Conservation (phyloP, 1,284 basidiomycete genomes). For the Trametes versicolor region DNA sequence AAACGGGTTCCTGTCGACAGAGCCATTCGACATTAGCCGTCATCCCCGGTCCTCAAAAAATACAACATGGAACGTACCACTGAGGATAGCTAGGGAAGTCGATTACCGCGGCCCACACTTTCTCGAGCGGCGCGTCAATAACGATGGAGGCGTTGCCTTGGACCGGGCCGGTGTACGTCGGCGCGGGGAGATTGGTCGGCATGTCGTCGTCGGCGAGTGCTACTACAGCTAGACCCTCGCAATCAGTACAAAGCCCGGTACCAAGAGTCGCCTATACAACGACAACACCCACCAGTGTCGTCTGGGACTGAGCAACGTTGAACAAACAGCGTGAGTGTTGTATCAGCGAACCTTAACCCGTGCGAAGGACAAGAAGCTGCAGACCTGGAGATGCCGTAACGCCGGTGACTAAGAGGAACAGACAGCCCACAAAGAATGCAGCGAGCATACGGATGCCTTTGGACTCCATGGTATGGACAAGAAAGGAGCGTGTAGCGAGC, state of each 20-base stretch:
- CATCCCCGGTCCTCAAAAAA: neutral
- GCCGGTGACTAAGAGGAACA: conserved; percentile 5
- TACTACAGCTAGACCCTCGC: neutral
- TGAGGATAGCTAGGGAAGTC: conserved; percentile 61
- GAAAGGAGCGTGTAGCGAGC: neutral
- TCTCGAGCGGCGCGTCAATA: conserved; percentile 59
- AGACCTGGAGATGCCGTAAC: conserved; percentile 9
- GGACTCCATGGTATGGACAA: neutral
- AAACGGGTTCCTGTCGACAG: conserved; percentile 67
- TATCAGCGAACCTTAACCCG: neutral
- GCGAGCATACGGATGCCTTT: conserved; percentile 1
- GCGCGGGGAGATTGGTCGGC: conserved; percentile 32
- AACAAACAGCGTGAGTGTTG: neutral
- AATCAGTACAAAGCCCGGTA: neutral
- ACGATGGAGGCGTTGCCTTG: conserved; percentile 48
- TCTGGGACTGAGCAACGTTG: neutral
- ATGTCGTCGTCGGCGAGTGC: conserved; percentile 1
- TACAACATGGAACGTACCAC: conserved; percentile 50
- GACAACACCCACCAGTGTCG: neutral
- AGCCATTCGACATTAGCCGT: neutral
- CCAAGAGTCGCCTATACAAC: neutral
- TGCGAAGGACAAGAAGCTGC: neutral
- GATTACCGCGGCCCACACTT: conserved; percentile 57
- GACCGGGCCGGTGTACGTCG: conserved; percentile 46
- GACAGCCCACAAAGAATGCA: neutral